Percentiles rank a stretch among this genome's conserved stretches.
phyloP scores from a whole-genome alignment of 106 monocot species.

The Vanilla planifolia region DNA sequence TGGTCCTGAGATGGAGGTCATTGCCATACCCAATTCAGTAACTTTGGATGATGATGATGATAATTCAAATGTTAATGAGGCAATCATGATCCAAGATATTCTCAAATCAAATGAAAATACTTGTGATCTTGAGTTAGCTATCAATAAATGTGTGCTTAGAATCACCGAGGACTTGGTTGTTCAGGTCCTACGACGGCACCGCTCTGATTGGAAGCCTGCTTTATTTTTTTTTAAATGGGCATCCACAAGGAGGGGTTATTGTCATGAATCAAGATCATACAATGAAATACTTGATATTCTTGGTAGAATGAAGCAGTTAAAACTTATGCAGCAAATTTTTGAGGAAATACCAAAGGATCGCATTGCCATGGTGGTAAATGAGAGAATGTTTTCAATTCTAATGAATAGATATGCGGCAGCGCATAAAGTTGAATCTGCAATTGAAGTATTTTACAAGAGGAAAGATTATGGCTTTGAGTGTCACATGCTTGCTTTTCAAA shows the following conservation, averaged over 20 bases:
- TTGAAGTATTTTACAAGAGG: slow-evolving; percentile 71
- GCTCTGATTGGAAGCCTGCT: slow-evolving; percentile 54
- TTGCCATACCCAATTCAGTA: not conserved
- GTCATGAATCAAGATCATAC: slow-evolving; percentile 48
- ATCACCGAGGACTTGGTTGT: slow-evolving; percentile 53
- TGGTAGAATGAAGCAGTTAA: slow-evolving; percentile 65
- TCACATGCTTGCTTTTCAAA: slow-evolving; percentile 52
- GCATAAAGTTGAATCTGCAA: slow-evolving; percentile 53
- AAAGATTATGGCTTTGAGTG: slow-evolving; percentile 57
- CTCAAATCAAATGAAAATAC: slow-evolving; percentile 26
- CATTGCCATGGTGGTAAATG: slow-evolving; percentile 15
- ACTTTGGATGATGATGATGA: not conserved
- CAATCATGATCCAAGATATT: slow-evolving; percentile 28
- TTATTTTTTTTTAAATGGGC: slow-evolving; percentile 70
- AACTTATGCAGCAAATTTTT: slow-evolving; percentile 53
- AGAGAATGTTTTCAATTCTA: slow-evolving; percentile 60
- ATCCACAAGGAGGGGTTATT: slow-evolving; percentile 24
- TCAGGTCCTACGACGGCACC: slow-evolving; percentile 44
- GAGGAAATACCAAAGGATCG: slow-evolving; percentile 47
- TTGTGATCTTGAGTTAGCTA: slow-evolving; percentile 21
- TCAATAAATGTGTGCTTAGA: slow-evolving; percentile 11
- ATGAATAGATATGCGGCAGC: slow-evolving; percentile 56
- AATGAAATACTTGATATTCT: slow-evolving; percentile 85
- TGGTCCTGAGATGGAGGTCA: not conserved
- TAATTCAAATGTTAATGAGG: slow-evolving; percentile 12